Evolutionary conservation across 257 asterid genomes (phyloP), one percentile per base, ranked within the genome.

Genomic region (Nemophila menziesii): DNA sequence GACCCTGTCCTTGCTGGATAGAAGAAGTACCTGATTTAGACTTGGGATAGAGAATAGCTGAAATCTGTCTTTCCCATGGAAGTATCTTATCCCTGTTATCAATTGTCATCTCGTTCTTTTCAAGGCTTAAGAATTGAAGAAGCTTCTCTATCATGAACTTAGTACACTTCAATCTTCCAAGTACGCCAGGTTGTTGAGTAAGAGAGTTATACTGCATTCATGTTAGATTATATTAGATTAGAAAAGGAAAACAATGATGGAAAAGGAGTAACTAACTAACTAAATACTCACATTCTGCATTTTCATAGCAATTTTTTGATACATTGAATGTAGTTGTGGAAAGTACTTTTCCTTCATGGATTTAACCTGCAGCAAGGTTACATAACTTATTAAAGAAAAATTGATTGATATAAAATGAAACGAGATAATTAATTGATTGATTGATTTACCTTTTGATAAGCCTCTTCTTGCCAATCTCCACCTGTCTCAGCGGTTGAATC

Each of bases 381-480:
- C n/a, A n/a, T n/a, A n/a, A n/a, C n/a, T n/a, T n/a, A n/a, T n/a
- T 2, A 43, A 47, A 52, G 54, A 57, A 22, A 18, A n/a, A 14
- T 6, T 22, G 43, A 48, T 59, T 33, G 45, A 43, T n/a, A n/a
- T n/a, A n/a, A n/a, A n/a, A n/a, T n/a, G n/a, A n/a, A n/a, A n/a
- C n/a, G n/a, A n/a, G n/a, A n/a, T n/a, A n/a, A n/a, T n/a, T n/a
- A n/a, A n/a, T n/a, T n/a, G n/a, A n/a, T n/a, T n/a, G n/a, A n/a
- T 34, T 33, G 16, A n/a, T 1, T 44, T 70, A 89, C 98, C 98
- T 81, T 89, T 47, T 89, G 98, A 75, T 72, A 81, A 40, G 75
- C 65, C 61, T 84, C 98, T 64, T 89, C 98, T 66, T 80, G 94
- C 96, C 92, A 84, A 45, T 89, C 98, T 54, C 78, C 92, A 49